Percentiles rank a stretch among this genome's conserved stretches.
phyloP scores from a whole-genome alignment of 2,329 filamentous ascomycete genomes.

The Fusarium sp. region DNA sequence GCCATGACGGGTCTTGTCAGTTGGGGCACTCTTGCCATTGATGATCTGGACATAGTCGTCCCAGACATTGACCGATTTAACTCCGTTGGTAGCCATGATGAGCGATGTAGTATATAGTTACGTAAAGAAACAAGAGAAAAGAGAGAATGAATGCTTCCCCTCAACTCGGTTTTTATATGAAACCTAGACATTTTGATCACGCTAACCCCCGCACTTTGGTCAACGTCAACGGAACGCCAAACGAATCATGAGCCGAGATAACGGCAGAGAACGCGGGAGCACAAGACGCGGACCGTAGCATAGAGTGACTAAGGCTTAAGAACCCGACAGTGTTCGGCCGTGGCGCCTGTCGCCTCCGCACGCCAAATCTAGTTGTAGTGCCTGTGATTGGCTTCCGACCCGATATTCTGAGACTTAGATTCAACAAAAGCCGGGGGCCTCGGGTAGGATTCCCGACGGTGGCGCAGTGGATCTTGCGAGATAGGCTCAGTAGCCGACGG shows the following conservation, averaged over 20 bases:
- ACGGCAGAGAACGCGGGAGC: neutral
- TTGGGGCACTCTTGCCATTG: constrained; percentile 37
- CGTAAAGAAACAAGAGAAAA: neutral
- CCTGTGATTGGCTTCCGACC: neutral
- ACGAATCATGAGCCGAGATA: constrained; percentile 19
- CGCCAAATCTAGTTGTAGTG: neutral
- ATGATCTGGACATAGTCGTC: constrained; percentile 47
- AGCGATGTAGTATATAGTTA: neutral
- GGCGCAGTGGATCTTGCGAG: neutral
- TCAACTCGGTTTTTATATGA: neutral
- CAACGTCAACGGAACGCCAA: constrained; percentile 7
- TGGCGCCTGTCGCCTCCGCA: neutral
- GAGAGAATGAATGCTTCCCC: neutral
- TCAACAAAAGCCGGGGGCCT: constrained; percentile 9
- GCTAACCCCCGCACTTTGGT: constrained; percentile 24
- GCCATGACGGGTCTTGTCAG: constrained; percentile 37
- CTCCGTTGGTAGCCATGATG: constrained; percentile 33
- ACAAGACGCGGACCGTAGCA: neutral
- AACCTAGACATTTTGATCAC: neutral
- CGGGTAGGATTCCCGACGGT: neutral
- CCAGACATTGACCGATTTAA: constrained; percentile 24
- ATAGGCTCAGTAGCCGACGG: too few species aligned
- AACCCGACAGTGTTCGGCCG: constrained; percentile 16
- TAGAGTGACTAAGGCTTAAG: neutral
- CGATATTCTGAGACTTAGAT: constrained; percentile 3